phyloP scores from a whole-genome alignment of 257 asterid species.

The Henckelia pumila region DNA sequence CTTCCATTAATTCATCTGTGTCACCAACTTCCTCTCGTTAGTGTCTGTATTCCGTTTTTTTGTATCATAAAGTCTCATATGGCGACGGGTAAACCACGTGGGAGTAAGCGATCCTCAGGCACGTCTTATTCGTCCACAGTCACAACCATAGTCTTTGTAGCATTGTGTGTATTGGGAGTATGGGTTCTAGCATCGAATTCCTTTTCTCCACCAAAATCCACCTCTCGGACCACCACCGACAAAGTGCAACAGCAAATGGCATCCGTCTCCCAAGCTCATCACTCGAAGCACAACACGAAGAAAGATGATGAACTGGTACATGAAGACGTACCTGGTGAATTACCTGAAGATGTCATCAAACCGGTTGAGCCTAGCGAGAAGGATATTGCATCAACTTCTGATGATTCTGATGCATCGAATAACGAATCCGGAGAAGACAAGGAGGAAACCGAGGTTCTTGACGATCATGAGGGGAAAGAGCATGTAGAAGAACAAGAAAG shows the following conservation, averaged over 20 bases:
- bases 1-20: neutral
- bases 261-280: conserved; percentile 22
- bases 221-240: conserved; percentile 27
- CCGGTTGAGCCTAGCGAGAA: conserved; percentile 22
- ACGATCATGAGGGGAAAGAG: conserved; percentile 25
- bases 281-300: conserved; percentile 19
- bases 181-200: conserved; percentile 65
- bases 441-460: conserved; percentile 19
- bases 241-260: conserved; percentile 16
- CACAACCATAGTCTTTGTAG: conserved; percentile 47
- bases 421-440: conserved; percentile 7
- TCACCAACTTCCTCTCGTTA: too few relatives aligned
- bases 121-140: conserved; percentile 49
- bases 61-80: conserved; percentile 8
- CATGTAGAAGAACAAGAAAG: conserved; percentile 40
- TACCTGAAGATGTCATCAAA: conserved; percentile 49
- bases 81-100: conserved; percentile 47
- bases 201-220: conserved; percentile 37
- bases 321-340: conserved; percentile 49
- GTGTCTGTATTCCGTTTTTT: too few relatives aligned
- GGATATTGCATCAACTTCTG: conserved; percentile 21
- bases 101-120: conserved; percentile 47
- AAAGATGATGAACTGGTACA: conserved; percentile 28
- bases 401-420: neutral
- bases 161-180: conserved; percentile 50